Base-by-base conservation (phyloP, 2,329 filamentous ascomycete species). In the Paracorniculantispora psalliotae region DNA sequence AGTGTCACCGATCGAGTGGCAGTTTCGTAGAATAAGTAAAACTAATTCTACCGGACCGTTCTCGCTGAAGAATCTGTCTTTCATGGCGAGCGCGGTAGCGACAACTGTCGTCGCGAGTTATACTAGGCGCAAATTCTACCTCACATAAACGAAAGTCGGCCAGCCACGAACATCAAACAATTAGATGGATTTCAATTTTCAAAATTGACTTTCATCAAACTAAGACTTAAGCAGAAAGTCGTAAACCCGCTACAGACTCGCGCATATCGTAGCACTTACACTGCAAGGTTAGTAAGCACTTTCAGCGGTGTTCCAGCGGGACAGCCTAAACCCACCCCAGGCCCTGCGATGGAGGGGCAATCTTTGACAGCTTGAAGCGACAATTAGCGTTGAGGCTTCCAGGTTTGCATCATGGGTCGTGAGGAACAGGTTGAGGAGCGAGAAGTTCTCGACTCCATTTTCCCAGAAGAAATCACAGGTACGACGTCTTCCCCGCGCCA, bases 361-460 rank as follows among this genome's bases (percentile, higher is more conserved):
- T 25, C 17, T 19, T 51, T 37, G 37, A 39, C 48, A 52, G 30
- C 37, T 46, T 17, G 41, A 41, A 46, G 37, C 15, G 53, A 37
- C 44, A 50, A 23, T 44, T 37, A 39, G 19, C 10, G n/a, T 39
- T 47, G 48, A 10, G 55, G 25, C n/a, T 30, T 15, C 25, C 35
- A 23, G 1, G 6, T 44, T 30, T n/a, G 21, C 49, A 62, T 28
- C 35, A 87, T 88, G 85, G 85, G 85, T 52, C 81, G 77, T 72
- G 93, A 97, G 80, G 94, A 99, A 62, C 94, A 99, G 74, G 78
- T 87, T 65, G 94, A 99, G 77, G 94, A 99, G 82, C 88, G 92
- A 62, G 94, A 99, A 75, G 93, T 99, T 67, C 91, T 99, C 71
- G 91, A 96, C 71, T 97, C 93, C 62, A 99, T 99, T 70, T 99